These are phyloP conservation scores for Alternaria gansuensis DNA, from an alignment of 2,329 filamentous ascomycete species.

Conservation along the genomic window DNA sequence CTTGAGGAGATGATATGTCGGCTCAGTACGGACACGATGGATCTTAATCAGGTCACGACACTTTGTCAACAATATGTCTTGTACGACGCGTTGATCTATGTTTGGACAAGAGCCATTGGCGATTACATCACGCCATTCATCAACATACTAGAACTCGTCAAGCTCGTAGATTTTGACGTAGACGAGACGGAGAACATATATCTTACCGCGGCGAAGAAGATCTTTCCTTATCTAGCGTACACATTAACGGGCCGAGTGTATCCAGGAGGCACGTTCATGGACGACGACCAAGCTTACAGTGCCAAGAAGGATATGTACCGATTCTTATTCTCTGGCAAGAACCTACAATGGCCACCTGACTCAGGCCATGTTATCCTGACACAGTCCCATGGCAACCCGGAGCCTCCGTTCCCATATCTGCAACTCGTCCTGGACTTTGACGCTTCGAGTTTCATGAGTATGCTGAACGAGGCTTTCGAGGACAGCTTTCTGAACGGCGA, in stretches of 20 bases:
- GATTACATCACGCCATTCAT: conserved; percentile 93
- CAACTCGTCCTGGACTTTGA: conserved; percentile 87
- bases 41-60: conserved; percentile 89
- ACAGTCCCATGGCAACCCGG: conserved; percentile 61
- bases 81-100: conserved; percentile 94
- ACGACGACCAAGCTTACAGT: conserved; percentile 73
- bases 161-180: conserved; percentile 65
- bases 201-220: conserved; percentile 80
- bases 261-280: conserved; percentile 79
- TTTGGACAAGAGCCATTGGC: conserved; percentile 89
- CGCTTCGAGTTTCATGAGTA: conserved; percentile 89
- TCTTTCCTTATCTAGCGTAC: conserved; percentile 95
- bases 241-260: conserved; percentile 90
- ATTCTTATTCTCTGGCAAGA: conserved; percentile 89
- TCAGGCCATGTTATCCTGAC: conserved; percentile 69
- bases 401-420: conserved; percentile 86
- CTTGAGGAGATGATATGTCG: conserved; percentile 95
- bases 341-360: conserved; percentile 75
- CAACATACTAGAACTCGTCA: conserved; percentile 75
- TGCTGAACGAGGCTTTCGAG: conserved; percentile 96
- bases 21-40: conserved; percentile 87
- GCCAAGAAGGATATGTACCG: conserved; percentile 92
- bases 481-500: conserved; percentile 90
- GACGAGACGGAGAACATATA: conserved; percentile 68
- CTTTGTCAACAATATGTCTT: conserved; percentile 91